Evolutionary conservation across 2,329 filamentous ascomycete genomes (phyloP), one percentile per base, ranked within the genome.

Genomic region (Ceratocystis colombiana): DNA sequence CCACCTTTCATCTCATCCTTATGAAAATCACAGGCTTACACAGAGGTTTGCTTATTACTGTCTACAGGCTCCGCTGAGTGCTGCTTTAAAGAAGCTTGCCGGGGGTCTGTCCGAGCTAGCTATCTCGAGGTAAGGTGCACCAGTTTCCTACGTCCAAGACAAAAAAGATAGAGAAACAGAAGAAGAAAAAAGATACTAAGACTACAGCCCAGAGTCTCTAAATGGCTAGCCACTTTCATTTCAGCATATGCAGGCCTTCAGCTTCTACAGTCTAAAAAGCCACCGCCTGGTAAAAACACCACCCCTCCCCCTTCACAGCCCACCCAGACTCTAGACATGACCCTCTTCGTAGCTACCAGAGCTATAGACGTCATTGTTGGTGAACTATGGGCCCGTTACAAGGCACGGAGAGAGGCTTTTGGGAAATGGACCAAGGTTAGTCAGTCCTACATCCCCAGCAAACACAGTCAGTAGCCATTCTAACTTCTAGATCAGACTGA

Each of bases 291-390:
- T 20, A 41, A 59, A 15, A 72, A 73, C 61, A 79, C 79, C 69
- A 15, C 71, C 74, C 50, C 68, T n/a, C 3, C 45, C 57, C 59
- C 44, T 41, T 61, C 64, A 22, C 61, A 50, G 25, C 64, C 67
- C 10, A 90, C 90, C 57, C 84, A 86, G 70, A 93, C 90, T 1
- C 80, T 95, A 68, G 90, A 95, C 73, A 79, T 95, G 41, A 93
- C 89, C 0, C 78, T 95, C n/a, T 93, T 94, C 72, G 84, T 88
- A 10, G 78, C 83, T 59, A 85, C 84, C 10, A 81, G 89, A 70
- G 90, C 90, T 57, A 72, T 88, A 10, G 89, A 94, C 74, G 83
- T 90, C 4, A 70, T 90, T 7, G 77, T 88, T 55, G 85, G 86
- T 65, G 81, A 85, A 69, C 72, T 85, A 28, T 92, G 88, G 87